Percentiles rank a stretch among this genome's conserved stretches.
Conservation (phyloP, 768 basidiomycete genomes). For the Aureoboletus auriporus region DNA sequence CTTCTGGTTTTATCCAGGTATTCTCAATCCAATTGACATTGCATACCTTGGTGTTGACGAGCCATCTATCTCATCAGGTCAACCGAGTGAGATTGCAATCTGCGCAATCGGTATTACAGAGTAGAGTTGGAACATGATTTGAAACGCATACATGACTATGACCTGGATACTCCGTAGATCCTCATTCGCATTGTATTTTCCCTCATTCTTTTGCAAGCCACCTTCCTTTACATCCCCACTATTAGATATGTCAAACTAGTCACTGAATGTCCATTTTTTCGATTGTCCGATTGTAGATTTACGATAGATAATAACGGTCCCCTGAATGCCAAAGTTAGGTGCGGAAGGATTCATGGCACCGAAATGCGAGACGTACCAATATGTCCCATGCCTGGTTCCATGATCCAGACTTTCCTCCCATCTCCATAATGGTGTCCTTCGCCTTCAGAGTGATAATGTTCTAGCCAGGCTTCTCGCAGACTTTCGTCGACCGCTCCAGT, state of each 20-base stretch:
- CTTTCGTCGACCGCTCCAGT: constrained; percentile 79
- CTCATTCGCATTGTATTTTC: constrained; percentile 13
- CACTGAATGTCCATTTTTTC: constrained; percentile 2
- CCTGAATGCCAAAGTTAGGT: constrained; percentile 22
- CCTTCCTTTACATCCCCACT: constrained; percentile 5
- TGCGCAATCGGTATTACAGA: constrained; percentile 8
- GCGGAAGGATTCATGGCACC: not conserved
- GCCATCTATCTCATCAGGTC: constrained; percentile 14
- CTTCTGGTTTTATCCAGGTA: constrained; percentile 60
- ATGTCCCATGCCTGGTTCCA: constrained; percentile 87
- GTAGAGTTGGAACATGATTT: not conserved
- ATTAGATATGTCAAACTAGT: constrained; percentile 3
- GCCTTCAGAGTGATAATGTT: constrained; percentile 49
- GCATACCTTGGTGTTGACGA: not conserved
- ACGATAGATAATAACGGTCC: constrained; percentile 39
- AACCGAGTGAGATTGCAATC: constrained; percentile 16
- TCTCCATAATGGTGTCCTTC: constrained; percentile 38
- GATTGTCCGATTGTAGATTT: constrained; percentile 9
- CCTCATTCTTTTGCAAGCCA: constrained; percentile 12
- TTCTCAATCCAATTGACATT: not conserved
- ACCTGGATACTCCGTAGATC: constrained; percentile 6
- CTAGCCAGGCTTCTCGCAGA: constrained; percentile 71
- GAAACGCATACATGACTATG: not conserved
- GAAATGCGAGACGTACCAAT: constrained; percentile 51
- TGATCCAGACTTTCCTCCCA: constrained; percentile 71